Conservation (phyloP, 257 asterid genomes). For the Craterostigma plantagineum region DNA sequence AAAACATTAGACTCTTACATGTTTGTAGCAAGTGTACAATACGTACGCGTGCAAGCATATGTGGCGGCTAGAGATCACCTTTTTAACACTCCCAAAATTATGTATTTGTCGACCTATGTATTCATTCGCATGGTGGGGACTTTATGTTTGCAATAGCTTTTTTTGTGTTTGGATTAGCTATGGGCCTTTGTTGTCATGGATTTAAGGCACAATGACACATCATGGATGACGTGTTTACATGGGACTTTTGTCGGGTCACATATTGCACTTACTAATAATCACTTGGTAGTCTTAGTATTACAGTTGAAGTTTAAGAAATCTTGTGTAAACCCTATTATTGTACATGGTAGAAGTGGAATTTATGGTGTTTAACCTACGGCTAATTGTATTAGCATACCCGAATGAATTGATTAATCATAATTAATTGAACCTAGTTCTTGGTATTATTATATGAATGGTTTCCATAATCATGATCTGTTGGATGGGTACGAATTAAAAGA, state of each 20-base stretch:
- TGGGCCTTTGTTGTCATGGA: conserved; percentile 29
- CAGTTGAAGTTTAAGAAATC: too few species aligned
- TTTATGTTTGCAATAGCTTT: conserved; percentile 21
- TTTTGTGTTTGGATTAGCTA: conserved; percentile 13
- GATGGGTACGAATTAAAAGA: too few species aligned
- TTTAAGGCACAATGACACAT: conserved; percentile 9
- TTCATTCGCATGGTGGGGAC: conserved; percentile 57
- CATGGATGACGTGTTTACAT: conserved; percentile 14
- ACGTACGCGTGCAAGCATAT: conserved; percentile 47
- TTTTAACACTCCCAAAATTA: conserved; percentile 23
- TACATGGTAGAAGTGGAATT: too few species aligned
- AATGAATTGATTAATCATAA: too few species aligned
- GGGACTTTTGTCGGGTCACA: conserved; percentile 28
- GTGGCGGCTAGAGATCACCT: conserved; percentile 56
- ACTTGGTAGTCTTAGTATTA: not conserved
- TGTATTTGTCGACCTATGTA: conserved; percentile 20
- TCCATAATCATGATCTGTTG: too few species aligned
- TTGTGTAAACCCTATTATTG: too few species aligned
- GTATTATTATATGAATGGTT: too few species aligned
- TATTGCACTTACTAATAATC: not conserved
- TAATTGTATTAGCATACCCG: too few species aligned
- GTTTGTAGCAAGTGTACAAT: not conserved
- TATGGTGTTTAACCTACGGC: too few species aligned
- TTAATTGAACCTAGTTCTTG: too few species aligned
- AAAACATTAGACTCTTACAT: too few species aligned